A percentile compares a stretch with the other conserved stretches of the same genome.
Evolutionary conservation across 148 eudicot genomes (phyloP).

Genomic region (Amaranthus cruentus): DNA sequence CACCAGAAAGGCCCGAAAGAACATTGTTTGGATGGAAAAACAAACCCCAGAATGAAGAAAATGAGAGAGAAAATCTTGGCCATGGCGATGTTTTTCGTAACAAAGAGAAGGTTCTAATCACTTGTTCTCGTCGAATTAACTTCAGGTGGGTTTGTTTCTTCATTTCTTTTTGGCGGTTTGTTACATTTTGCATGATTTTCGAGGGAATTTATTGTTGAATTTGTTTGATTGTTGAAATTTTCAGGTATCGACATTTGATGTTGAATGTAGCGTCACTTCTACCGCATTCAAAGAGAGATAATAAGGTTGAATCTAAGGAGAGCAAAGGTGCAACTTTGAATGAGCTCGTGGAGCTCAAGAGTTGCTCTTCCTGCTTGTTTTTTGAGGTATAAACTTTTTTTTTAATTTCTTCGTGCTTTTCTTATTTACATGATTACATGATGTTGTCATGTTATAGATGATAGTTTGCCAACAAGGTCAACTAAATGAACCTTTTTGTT

Average conservation of each 20-base stretch:
- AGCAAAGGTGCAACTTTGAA: conserved; percentile 81
- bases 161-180: not conserved
- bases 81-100: conserved; percentile 33
- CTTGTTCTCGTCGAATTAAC: conserved; percentile 64
- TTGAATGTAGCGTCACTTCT: conserved; percentile 64
- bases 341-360: conserved; percentile 87
- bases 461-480: no score
- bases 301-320: conserved; percentile 80
- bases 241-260: conserved; percentile 94
- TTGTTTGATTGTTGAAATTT: not conserved
- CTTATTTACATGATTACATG: no score
- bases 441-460: no score
- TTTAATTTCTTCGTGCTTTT: no score
- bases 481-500: no score
- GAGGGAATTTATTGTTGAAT: not conserved
- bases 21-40: conserved; percentile 77
- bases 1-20: conserved; percentile 59
- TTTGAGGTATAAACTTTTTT: conserved; percentile 57
- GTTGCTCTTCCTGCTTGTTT: conserved; percentile 83
- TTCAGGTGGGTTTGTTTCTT: conserved; percentile 24
- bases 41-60: conserved; percentile 7
- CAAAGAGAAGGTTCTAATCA: conserved; percentile 57
- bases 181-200: not conserved
- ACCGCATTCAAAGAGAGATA: conserved; percentile 89
- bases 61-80: conserved; percentile 12